These are phyloP conservation scores for Phlegmacium glaucopus DNA, from an alignment of 768 basidiomycete species.

Conservation along the genomic window DNA sequence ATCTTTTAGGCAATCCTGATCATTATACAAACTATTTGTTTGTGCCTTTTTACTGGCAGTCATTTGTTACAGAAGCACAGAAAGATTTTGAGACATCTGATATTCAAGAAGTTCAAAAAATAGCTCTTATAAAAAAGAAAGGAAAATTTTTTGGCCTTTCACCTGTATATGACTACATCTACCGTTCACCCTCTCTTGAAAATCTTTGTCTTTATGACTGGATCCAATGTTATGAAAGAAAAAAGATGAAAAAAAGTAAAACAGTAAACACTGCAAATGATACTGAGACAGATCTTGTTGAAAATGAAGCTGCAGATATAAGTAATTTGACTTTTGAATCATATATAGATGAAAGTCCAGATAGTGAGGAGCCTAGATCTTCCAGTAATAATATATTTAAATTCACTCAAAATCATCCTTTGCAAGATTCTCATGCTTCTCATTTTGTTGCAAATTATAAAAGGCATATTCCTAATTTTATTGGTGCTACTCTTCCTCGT, in stretches of 20 bases:
- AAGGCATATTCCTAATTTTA: too few relatives aligned
- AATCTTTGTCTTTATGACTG: slow-evolving; percentile 23
- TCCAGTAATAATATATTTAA: too few relatives aligned
- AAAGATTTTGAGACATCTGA: slow-evolving; percentile 5
- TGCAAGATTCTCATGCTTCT: too few relatives aligned
- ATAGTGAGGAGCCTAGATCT: too few relatives aligned
- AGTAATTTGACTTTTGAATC: too few relatives aligned
- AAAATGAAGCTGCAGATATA: too few relatives aligned
- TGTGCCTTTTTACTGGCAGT: slow-evolving; percentile 22
- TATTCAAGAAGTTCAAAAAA: slow-evolving; percentile 3
- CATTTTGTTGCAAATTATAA: too few relatives aligned
- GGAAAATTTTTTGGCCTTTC: slow-evolving; percentile 14
- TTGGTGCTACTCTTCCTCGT: slow-evolving; percentile 27
- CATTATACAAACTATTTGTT: slow-evolving; percentile 27
- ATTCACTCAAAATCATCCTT: too few relatives aligned
- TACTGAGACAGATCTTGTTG: background rate
- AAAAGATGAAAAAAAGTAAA: background rate
- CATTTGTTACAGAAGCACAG: background rate
- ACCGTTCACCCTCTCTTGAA: slow-evolving; percentile 13
- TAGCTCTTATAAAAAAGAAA: slow-evolving; percentile 6
- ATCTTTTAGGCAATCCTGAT: slow-evolving; percentile 24
- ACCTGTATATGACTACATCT: slow-evolving; percentile 24
- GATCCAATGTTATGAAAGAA: slow-evolving; percentile 13
- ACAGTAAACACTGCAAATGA: background rate
- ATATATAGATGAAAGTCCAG: too few relatives aligned